Percentiles rank a stretch among this genome's conserved stretches.
phyloP scores from a whole-genome alignment of 2,329 filamentous ascomycete species.

The Sordariomycetes sp. region DNA sequence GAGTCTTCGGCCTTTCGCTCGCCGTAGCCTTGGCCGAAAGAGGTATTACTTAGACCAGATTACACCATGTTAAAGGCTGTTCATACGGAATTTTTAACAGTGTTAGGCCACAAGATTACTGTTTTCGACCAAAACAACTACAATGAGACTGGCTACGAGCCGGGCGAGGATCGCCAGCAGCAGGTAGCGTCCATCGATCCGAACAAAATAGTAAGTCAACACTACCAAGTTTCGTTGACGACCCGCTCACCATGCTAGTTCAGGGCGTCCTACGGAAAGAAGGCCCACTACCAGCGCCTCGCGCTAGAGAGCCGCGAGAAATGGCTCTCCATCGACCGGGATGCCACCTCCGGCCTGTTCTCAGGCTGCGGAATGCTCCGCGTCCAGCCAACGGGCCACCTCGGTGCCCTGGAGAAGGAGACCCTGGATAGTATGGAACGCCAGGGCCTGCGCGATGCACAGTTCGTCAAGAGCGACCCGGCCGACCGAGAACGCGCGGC shows the following conservation, averaged over 20 bases:
- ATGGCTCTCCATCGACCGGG: constrained; percentile 12
- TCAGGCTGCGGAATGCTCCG: constrained; percentile 14
- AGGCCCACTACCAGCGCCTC: constrained; percentile 14
- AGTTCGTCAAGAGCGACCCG: constrained; percentile 12
- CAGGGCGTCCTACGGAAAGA: constrained; percentile 13
- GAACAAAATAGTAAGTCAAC: not conserved
- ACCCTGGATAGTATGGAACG: constrained; percentile 14
- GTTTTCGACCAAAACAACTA: not conserved
- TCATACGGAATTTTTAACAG: not conserved
- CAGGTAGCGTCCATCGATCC: not conserved
- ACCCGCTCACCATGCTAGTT: constrained; percentile 7
- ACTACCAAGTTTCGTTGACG: not conserved
- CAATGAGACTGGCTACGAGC: not conserved
- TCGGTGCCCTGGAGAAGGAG: constrained; percentile 13
- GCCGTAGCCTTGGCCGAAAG: constrained; percentile 12
- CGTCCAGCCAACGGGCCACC: constrained; percentile 11
- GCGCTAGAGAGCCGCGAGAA: constrained; percentile 13
- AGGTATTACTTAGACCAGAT: constrained; percentile 5
- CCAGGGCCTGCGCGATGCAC: constrained; percentile 11
- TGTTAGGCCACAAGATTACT: not conserved
- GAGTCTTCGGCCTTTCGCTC: constrained; percentile 14
- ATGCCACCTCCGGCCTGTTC: constrained; percentile 8
- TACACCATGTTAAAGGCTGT: no score
- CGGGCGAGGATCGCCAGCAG: not conserved
- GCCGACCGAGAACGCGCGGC: constrained; percentile 10